Base-by-base conservation (phyloP, 179 eudicot species). In the Silene coronaria region DNA sequence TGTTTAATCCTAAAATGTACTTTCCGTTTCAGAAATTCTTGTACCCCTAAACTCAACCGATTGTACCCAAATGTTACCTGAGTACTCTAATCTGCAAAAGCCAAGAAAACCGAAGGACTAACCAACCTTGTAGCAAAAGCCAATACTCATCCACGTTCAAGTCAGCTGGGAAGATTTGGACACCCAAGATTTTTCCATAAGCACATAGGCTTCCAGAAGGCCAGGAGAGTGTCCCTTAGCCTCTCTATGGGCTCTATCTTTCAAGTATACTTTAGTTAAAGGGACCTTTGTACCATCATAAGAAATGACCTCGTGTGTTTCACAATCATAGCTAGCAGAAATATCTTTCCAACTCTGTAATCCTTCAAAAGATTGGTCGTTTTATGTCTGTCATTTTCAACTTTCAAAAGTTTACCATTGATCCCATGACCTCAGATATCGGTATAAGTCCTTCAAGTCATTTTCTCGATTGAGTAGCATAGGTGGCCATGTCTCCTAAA, bases 51-150 rank as follows among this genome's bases (percentile, higher is more conserved):
- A n/a, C n/a, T n/a, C n/a, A n/a, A n/a, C n/a, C n/a, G n/a, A n/a
- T n/a, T n/a, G n/a, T n/a, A n/a, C n/a, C n/a, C n/a, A n/a, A n/a
- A n/a, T n/a, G n/a, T n/a, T n/a, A n/a, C n/a, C n/a, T n/a, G n/a
- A n/a, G n/a, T n/a, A n/a, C n/a, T n/a, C n/a, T n/a, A n/a, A n/a
- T n/a, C n/a, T n/a, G n/a, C n/a, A n/a, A n/a, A n/a, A n/a, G n/a
- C n/a, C n/a, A n/a, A n/a, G 42, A 32, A 26, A 16, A 77, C 36
- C 32, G 22, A 6, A 57, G n/a, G 74, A 77, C 90, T 55, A 58
- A 94, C 98, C 98, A 90, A 66, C 92, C 98, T 88, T 94, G 97
- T 76, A n/a, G 98, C 96, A 88, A 90, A 90, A 66, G 94, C 97
- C 19, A 94, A 77, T 67, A 89, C 86, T 97, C 98, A 94, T 75